Evolutionary conservation across 495 filamentous ascomycete genomes (phyloP).

Genomic region (Neurospora terricola): DNA sequence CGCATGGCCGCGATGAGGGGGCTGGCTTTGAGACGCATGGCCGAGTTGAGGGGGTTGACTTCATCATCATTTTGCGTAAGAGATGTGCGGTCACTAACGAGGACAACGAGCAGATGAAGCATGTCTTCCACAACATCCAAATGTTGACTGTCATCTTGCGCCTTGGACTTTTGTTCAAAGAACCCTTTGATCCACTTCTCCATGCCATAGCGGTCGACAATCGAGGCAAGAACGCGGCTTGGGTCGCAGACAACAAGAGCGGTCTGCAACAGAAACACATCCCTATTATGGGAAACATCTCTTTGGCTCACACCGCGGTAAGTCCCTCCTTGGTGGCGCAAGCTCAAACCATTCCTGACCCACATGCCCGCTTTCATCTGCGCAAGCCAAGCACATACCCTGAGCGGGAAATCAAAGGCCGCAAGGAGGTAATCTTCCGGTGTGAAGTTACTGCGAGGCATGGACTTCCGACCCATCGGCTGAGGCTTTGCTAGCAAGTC

Average conservation of each 20-base stretch:
- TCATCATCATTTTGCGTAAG: constrained; percentile 64
- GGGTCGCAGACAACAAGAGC: constrained; percentile 82
- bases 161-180: constrained; percentile 53
- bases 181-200: constrained; percentile 79
- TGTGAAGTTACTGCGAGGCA: constrained; percentile 36
- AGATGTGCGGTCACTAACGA: constrained; percentile 77
- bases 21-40: constrained; percentile 53
- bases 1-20: constrained; percentile 63
- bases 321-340: constrained; percentile 87
- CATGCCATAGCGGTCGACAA: constrained; percentile 85
- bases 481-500: constrained; percentile 51
- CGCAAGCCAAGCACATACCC: constrained; percentile 90
- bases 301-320: constrained; percentile 80
- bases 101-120: constrained; percentile 81
- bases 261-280: constrained; percentile 89
- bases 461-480: constrained; percentile 43
- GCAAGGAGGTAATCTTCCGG: constrained; percentile 75
- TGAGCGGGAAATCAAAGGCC: constrained; percentile 84
- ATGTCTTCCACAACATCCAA: constrained; percentile 94
- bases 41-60: constrained; percentile 50
- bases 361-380: constrained; percentile 98
- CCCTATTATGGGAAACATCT: constrained; percentile 86
- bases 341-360: constrained; percentile 93
- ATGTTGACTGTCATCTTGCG: constrained; percentile 74
- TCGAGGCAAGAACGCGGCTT: constrained; percentile 73